Evolutionary conservation across 495 filamentous ascomycete genomes (phyloP).

Genomic region (Aspergillus bertholletiae): DNA sequence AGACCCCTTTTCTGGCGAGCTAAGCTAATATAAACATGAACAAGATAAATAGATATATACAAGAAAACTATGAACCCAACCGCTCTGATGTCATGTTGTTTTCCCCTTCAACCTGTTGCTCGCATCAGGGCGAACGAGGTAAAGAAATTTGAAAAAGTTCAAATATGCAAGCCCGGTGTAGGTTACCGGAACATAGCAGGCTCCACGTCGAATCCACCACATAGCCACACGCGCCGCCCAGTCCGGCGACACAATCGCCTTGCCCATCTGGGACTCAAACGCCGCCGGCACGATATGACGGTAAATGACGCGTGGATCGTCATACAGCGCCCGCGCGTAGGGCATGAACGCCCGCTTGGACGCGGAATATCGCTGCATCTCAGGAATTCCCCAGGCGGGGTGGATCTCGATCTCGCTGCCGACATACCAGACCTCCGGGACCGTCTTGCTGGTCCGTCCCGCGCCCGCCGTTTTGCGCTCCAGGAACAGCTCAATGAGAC

Average conservation of each 20-base stretch:
- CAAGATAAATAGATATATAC: too few relatives aligned
- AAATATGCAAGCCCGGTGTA: slow-evolving; percentile 10
- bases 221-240: slow-evolving; percentile 11
- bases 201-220: slow-evolving; percentile 18
- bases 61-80: too few relatives aligned
- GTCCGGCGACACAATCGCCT: slow-evolving; percentile 3
- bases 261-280: slow-evolving; percentile 5
- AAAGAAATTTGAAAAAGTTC: slow-evolving; percentile 13
- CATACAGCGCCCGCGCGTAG: slow-evolving; percentile 13
- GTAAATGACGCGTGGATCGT: slow-evolving; percentile 6
- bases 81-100: too few relatives aligned
- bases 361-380: slow-evolving; percentile 6
- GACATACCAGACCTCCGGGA: slow-evolving; percentile 19
- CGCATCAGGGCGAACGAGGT: neutral
- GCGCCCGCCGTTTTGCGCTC: neutral
- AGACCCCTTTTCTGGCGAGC: too few relatives aligned
- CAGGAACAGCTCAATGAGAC: slow-evolving; percentile 7
- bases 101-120: too few relatives aligned
- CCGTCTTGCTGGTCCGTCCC: neutral
- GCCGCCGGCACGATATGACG: slow-evolving; percentile 15
- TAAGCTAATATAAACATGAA: too few relatives aligned
- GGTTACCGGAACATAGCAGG: slow-evolving; percentile 13
- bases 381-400: neutral
- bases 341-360: slow-evolving; percentile 13
- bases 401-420: slow-evolving; percentile 13